Evolutionary conservation across 1,284 basidiomycete genomes (phyloP).

Genomic region (Cryptococcus sp.): DNA sequence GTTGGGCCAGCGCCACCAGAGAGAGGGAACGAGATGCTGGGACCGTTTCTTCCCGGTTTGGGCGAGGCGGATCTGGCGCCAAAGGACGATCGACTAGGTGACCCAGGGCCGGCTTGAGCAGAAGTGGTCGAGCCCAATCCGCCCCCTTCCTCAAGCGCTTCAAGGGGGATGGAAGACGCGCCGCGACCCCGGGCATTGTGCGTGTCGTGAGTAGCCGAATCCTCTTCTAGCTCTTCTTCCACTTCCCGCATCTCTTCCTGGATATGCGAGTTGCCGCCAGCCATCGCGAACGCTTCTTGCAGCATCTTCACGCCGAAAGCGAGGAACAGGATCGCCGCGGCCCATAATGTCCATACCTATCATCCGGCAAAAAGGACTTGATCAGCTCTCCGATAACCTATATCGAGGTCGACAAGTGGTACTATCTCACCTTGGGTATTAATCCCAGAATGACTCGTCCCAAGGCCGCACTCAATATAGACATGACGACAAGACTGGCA

Average conservation of each 20-base stretch:
- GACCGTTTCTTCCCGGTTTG: conserved; percentile 13
- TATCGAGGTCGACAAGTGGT: too few relatives aligned
- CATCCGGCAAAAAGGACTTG: background rate
- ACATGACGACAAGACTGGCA: conserved; percentile 87
- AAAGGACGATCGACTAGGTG: conserved; percentile 8
- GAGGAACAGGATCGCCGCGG: conserved; percentile 78
- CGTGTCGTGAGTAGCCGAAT: conserved; percentile 41
- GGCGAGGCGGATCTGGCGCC: conserved; percentile 13
- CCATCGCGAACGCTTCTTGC: conserved; percentile 75
- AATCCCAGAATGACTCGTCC: conserved; percentile 81
- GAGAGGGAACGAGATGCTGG: conserved; percentile 28
- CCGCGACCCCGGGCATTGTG: conserved; percentile 28
- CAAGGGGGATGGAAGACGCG: conserved; percentile 35
- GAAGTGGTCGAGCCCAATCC: background rate
- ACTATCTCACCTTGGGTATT: conserved; percentile 63
- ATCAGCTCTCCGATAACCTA: background rate
- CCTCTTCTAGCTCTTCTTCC: conserved; percentile 73
- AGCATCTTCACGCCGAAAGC: conserved; percentile 85
- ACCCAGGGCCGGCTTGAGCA: conserved; percentile 5
- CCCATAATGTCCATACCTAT: conserved; percentile 48
- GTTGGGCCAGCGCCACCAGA: conserved; percentile 23
- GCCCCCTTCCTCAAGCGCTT: conserved; percentile 46
- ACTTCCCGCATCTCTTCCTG: conserved; percentile 90
- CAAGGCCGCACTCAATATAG: conserved; percentile 80
- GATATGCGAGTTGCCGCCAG: conserved; percentile 64